Evolutionary conservation across 805 yeast genomes (phyloP).

Genomic region (Spathaspora gorwiae): DNA sequence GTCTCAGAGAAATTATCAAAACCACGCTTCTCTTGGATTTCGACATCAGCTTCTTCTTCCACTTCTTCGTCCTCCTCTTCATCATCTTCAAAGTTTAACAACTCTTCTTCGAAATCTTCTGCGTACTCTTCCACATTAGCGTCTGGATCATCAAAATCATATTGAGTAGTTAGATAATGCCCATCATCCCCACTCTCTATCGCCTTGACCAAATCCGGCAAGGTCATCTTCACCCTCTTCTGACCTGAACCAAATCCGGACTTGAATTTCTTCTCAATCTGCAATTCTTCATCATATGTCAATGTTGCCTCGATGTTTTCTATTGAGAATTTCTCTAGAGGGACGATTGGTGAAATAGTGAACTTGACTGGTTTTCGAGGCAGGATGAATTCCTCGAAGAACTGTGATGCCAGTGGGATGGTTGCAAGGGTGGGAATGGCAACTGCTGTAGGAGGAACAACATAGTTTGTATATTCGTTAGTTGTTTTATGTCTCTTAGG

Average conservation of each 20-base stretch:
- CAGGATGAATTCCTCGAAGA: constrained; percentile 37
- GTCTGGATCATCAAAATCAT: constrained; percentile 40
- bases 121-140: constrained; percentile 11
- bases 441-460: neutral
- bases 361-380: constrained; percentile 47
- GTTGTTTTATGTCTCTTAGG: neutral
- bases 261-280: constrained; percentile 53
- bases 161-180: constrained; percentile 68
- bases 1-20: constrained; percentile 14
- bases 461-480: constrained; percentile 2
- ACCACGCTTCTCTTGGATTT: constrained; percentile 4
- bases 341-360: constrained; percentile 11
- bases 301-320: constrained; percentile 35
- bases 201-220: constrained; percentile 44
- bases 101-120: constrained; percentile 9
- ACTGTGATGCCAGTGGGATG: constrained; percentile 11
- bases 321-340: constrained; percentile 27
- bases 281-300: constrained; percentile 32
- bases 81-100: constrained; percentile 6
- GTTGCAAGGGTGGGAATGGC: neutral
- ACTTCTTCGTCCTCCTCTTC: constrained; percentile 10
- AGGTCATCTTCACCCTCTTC: constrained; percentile 45
- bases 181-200: constrained; percentile 34
- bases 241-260: constrained; percentile 62
- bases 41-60: constrained; percentile 11